A percentile compares a stretch with the other conserved stretches of the same genome.
phyloP scores from a whole-genome alignment of 1,139 yeast species.

The Spathaspora sp. region DNA sequence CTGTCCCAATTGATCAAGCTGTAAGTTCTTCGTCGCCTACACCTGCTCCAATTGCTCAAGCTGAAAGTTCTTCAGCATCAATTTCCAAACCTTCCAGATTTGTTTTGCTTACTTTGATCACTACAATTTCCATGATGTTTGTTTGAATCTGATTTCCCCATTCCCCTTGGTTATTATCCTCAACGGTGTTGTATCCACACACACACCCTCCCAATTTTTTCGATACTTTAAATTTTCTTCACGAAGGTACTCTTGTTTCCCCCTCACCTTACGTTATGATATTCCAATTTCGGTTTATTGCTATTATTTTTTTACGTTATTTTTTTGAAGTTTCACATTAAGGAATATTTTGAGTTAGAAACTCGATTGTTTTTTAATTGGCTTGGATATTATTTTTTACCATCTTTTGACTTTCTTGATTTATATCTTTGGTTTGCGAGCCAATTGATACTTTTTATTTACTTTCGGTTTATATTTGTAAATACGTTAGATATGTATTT shows the following conservation, averaged over 20 bases:
- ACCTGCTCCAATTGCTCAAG: background rate
- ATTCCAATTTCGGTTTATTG: background rate
- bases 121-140: constrained; percentile 1
- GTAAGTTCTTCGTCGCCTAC: background rate
- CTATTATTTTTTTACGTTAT: no score
- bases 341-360: background rate
- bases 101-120: background rate
- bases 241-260: constrained; percentile 1
- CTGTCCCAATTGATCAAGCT: background rate
- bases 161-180: background rate
- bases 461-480: constrained; percentile 5
- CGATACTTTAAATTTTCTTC: background rate
- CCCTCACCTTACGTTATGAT: background rate
- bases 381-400: constrained; percentile 1
- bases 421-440: background rate
- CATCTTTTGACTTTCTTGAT: background rate
- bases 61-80: background rate
- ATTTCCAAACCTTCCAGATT: constrained; percentile 1
- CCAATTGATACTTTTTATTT: background rate
- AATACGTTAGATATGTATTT: constrained; percentile 3
- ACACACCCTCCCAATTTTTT: no score
- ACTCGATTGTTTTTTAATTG: constrained; percentile 1
- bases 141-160: background rate
- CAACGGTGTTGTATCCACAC: background rate
- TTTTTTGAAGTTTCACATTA: background rate